phyloP scores from a whole-genome alignment of 2,329 filamentous ascomycete genomes.

The Pseudocercospora macadamiae region DNA sequence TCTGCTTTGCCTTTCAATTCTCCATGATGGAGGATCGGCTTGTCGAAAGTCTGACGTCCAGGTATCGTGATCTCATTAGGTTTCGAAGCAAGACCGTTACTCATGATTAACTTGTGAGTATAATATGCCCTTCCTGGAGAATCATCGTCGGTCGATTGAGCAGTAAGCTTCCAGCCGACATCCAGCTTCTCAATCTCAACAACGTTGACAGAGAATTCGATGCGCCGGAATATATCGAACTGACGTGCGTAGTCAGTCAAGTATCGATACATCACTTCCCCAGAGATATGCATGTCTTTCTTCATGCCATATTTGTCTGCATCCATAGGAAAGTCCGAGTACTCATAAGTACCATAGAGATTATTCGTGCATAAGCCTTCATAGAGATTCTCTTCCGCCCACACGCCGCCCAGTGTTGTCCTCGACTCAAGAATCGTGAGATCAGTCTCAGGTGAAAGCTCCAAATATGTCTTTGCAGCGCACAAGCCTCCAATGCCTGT shows the following conservation, averaged over 20 bases:
- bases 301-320: conserved; percentile 46
- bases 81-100: conserved; percentile 62
- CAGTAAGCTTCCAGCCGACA: conserved; percentile 22
- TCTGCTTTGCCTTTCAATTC: conserved; percentile 48
- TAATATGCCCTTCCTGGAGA: not conserved
- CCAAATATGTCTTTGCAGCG: conserved; percentile 18
- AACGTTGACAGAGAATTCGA: conserved; percentile 56
- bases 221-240: conserved; percentile 52
- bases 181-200: conserved; percentile 46
- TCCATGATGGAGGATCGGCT: conserved; percentile 59
- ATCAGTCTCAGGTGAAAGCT: conserved; percentile 9
- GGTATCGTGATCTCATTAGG: conserved; percentile 56
- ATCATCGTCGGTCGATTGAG: not conserved
- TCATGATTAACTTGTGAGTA: conserved; percentile 58
- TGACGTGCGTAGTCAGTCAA: conserved; percentile 57
- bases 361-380: conserved; percentile 73
- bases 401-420: conserved; percentile 63
- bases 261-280: conserved; percentile 59
- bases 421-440: conserved; percentile 16
- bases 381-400: conserved; percentile 68
- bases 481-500: conserved; percentile 18
- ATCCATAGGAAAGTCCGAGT: conserved; percentile 69
- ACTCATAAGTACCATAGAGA: conserved; percentile 71
- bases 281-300: conserved; percentile 61
- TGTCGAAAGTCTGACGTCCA: conserved; percentile 53